phyloP scores from a whole-genome alignment of 2,329 filamentous ascomycete genomes.

The Aspergillus vadensis region DNA sequence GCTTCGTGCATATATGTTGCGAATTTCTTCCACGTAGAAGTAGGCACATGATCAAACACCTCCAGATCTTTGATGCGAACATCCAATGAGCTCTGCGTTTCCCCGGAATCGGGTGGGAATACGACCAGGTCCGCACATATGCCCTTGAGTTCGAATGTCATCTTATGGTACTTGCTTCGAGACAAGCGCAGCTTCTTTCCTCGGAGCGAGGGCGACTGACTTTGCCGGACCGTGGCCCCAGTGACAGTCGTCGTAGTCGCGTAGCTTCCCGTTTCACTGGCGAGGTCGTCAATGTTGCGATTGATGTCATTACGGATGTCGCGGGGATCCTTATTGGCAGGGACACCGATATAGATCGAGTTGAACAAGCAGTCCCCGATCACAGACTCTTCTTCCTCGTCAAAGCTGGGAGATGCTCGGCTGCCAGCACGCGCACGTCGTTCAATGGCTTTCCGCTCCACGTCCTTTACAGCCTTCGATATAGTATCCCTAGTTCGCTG shows the following conservation, averaged over 20 bases:
- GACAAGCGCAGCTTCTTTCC: constrained; percentile 70
- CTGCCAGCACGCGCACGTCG: constrained; percentile 63
- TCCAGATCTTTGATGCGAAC: constrained; percentile 80
- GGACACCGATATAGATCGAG: constrained; percentile 95
- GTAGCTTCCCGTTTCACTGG: constrained; percentile 86
- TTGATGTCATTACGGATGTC: constrained; percentile 85
- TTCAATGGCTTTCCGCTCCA: constrained; percentile 80
- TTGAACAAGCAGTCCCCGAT: constrained; percentile 98
- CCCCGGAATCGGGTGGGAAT: constrained; percentile 73
- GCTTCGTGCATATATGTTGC: constrained; percentile 88
- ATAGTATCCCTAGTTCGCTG: constrained; percentile 82
- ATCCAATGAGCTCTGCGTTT: constrained; percentile 86
- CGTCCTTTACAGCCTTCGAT: constrained; percentile 80
- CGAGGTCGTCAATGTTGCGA: constrained; percentile 79
- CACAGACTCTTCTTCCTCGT: constrained; percentile 75
- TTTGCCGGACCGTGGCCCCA: constrained; percentile 40
- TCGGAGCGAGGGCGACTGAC: constrained; percentile 39
- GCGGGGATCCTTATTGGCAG: constrained; percentile 78
- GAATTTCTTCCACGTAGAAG: constrained; percentile 98
- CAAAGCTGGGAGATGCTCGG: constrained; percentile 54
- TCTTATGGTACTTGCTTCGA: constrained; percentile 89
- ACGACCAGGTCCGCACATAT: constrained; percentile 79
- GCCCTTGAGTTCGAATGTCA: constrained; percentile 88
- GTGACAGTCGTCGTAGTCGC: constrained; percentile 68
- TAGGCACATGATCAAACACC: constrained; percentile 90